These are phyloP conservation scores for Tylopilus balloui DNA, from an alignment of 768 basidiomycete species.

Conservation along the genomic window DNA sequence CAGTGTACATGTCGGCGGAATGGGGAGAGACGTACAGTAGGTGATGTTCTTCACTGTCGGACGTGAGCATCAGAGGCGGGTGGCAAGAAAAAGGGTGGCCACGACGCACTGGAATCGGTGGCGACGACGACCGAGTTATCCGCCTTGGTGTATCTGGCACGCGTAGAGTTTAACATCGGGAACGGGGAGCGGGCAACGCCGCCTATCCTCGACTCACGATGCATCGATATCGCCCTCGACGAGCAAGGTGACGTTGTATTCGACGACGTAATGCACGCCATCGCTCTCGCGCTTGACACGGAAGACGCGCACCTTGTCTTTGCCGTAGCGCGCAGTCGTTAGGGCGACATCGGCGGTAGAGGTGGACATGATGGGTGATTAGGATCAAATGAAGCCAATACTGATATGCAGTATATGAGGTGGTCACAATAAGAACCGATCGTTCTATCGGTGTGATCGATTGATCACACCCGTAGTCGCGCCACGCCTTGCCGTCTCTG, in stretches of 20 bases:
- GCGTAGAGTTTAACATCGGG: background rate
- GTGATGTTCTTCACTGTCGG: slow-evolving; percentile 64
- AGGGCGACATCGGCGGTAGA: slow-evolving; percentile 27
- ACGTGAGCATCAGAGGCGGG: background rate
- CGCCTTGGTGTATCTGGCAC: slow-evolving; percentile 71
- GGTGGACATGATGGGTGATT: slow-evolving; percentile 20
- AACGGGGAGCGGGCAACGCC: background rate
- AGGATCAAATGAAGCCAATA: background rate
- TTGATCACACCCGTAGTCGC: no score
- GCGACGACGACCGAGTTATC: slow-evolving; percentile 88
- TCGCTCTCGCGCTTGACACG: slow-evolving; percentile 68
- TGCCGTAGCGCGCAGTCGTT: slow-evolving; percentile 69
- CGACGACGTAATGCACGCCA: slow-evolving; percentile 67
- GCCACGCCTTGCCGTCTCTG: no score
- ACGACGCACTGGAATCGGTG: slow-evolving; percentile 78
- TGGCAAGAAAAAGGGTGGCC: background rate
- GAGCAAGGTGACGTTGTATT: slow-evolving; percentile 77
- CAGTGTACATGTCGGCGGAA: background rate
- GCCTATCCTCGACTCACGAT: slow-evolving; percentile 43
- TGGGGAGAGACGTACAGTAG: slow-evolving; percentile 41
- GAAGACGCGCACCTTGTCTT: slow-evolving; percentile 83
- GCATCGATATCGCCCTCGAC: slow-evolving; percentile 80
- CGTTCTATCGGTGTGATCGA: no score
- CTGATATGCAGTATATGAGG: background rate
- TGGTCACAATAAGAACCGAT: background rate